Base-by-base conservation (phyloP, 305 asterid genomes). In the Striga hermonthica region DNA sequence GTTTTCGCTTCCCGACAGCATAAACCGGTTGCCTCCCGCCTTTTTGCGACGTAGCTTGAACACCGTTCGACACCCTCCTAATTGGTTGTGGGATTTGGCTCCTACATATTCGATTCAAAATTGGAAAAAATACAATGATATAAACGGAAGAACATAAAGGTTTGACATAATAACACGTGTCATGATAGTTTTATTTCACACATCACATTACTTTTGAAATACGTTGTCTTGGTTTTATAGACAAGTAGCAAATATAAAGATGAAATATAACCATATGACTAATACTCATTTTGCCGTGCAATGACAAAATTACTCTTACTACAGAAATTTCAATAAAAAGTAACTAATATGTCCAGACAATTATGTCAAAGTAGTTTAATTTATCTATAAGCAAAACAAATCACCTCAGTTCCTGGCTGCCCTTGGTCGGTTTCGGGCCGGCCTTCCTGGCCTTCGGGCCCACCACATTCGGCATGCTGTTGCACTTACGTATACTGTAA, bases 51-150 rank as follows among this genome's bases (percentile, higher is more conserved):
- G 84, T 78, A 1, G 85, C 73, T 57, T 61, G 68, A 64, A 57
- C 34, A 72, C 88, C 87, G 11, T 49, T 82, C 16, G 82, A 34
- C 56, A 55, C 83, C 71, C 79, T 84, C 83, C 79, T 83, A 9
- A 78, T 67, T 53, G 91, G 72, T 15, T 83, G 75, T 39, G 95
- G 95, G 70, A 83, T 84, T 62, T 65, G 73, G 77, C 95, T 88
- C 91, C 97, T 86, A 59, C 1, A 37, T 41, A 4, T n/a, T 31
- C 11, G 9, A n/a, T 48, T 6, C 62, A 57, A 10, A 11, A 37
- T 31, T 28, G 10, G 12, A 57, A 57, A 31, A 9, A 57, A 35
- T 3, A 5, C 6, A 4, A 3, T 39, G 9, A 4, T 1, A 5
- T 4, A 39, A 8, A 4, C 1, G 9, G 9, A 39, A 1, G 44